These are phyloP conservation scores for Penicillium daleae DNA, from an alignment of 495 filamentous ascomycete species.

Conservation along the genomic window DNA sequence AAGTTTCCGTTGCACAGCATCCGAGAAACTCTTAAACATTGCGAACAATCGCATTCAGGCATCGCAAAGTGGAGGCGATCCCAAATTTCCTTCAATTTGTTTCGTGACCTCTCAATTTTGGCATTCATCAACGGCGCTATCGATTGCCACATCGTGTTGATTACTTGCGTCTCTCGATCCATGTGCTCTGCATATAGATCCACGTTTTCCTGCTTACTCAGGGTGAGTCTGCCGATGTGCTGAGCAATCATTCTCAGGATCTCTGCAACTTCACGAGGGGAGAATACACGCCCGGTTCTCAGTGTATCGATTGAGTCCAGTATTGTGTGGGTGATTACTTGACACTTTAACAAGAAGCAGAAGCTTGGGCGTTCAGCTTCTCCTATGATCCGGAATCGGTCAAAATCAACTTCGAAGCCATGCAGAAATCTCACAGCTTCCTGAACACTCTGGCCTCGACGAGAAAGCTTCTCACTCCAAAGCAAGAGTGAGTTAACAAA, in stretches of 20 bases:
- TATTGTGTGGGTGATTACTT: conserved; percentile 4
- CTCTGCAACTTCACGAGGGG: background rate
- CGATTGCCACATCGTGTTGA: background rate
- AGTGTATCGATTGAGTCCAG: background rate
- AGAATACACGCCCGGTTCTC: background rate
- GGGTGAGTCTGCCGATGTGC: conserved; percentile 1
- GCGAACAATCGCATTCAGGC: background rate
- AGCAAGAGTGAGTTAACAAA: background rate
- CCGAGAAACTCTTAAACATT: background rate
- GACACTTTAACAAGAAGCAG: conserved; percentile 4
- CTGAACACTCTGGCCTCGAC: background rate
- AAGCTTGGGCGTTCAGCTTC: background rate
- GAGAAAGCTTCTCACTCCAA: conserved; percentile 5
- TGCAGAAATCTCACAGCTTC: background rate
- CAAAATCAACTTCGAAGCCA: conserved; percentile 5
- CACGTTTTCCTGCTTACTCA: conserved; percentile 1
- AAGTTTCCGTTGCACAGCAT: background rate
- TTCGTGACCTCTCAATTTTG: background rate
- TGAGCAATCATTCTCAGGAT: conserved; percentile 5
- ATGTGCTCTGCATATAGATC: conserved; percentile 5
- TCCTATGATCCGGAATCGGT: background rate
- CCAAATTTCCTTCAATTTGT: background rate
- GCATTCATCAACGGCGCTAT: background rate
- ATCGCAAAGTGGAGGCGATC: conserved; percentile 3
- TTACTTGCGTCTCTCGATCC: background rate